Base-by-base conservation (phyloP, 352 stramenopile genomes). In the Thalassiosira hispida region DNA sequence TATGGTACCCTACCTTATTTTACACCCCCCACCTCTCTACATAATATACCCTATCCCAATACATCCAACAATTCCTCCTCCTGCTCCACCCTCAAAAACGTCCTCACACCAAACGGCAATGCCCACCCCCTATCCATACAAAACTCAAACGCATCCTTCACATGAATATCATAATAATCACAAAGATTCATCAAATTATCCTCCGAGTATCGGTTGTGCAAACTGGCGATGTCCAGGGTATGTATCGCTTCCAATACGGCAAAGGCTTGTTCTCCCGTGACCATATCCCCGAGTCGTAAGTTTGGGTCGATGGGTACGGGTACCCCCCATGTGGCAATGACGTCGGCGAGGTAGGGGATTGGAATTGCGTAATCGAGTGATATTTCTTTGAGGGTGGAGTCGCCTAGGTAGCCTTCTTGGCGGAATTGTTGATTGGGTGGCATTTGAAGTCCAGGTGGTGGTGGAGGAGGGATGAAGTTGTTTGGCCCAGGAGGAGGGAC, bases 221-320 rank as follows among this genome's bases (percentile, higher is more conserved):
- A 73, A 7, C 64, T 76, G 1, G 70, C 78, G 18, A 90, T 62
- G 77, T 93, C 88, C 16, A 92, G 52, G 9, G 83, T 90, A 52
- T 91, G 83, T 66, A 92, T 77, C 11, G 86, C 84, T 62, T 93
- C 88, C 5, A 91, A 61, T 11, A 93, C 77, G 0, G 83, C 80
- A 86, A 91, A 93, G 0, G 85, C 85, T 63, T 91, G 84, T 63
- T 93, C 85, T 35, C 85, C 88, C 2, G 85, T 91, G 2, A 90
- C 83, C 67, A 92, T 76, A 61, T 92, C 85, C 7, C 83, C 83
- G 5, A 92, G 60, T 44, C 75, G 68, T 49, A 76, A 57, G 16
- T 83, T 42, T 0, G 82, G 63, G 55, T 89, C 73, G 57, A 93
- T 91, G 8, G 85, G 88, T 11, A 87, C 65, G 14, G 74, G 66